Percentiles rank a stretch among this genome's conserved stretches.
phyloP scores from a whole-genome alignment of 805 yeast species.

The Metschnikowia similis region DNA sequence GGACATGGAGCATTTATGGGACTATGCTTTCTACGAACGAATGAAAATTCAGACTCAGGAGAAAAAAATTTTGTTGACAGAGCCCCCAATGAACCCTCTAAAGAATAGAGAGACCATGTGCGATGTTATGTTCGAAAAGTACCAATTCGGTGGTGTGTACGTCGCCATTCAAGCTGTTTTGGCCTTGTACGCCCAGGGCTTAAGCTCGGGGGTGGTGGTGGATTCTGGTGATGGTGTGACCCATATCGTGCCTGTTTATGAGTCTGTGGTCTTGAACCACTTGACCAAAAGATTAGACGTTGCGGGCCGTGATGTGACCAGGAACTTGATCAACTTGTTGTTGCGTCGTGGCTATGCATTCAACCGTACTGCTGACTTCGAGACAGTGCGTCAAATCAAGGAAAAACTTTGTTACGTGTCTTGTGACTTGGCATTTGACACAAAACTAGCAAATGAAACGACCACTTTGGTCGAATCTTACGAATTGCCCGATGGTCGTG shows the following conservation, averaged over 20 bases:
- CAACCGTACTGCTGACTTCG: constrained; percentile 97
- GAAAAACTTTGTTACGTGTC: constrained; percentile 95
- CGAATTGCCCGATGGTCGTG: constrained; percentile 95
- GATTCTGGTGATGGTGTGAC: constrained; percentile 99
- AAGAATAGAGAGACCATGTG: constrained; percentile 89
- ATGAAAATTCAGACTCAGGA: constrained; percentile 75
- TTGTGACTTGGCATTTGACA: constrained; percentile 87
- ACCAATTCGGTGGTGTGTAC: constrained; percentile 86
- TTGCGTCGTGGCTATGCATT: constrained; percentile 97
- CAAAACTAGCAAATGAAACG: constrained; percentile 87
- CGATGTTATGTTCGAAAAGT: constrained; percentile 87
- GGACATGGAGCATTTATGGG: constrained; percentile 98
- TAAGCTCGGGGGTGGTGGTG: constrained; percentile 95
- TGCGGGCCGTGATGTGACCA: constrained; percentile 98
- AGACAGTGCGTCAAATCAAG: constrained; percentile 95
- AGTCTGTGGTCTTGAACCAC: constrained; percentile 93
- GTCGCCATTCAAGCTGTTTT: constrained; percentile 98
- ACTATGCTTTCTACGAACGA: constrained; percentile 89
- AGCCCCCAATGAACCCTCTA: constrained; percentile 97
- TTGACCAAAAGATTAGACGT: constrained; percentile 89
- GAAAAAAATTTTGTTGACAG: constrained; percentile 81
- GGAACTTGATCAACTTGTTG: constrained; percentile 84
- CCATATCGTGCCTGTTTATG: constrained; percentile 97
- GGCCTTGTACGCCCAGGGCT: constrained; percentile 95
- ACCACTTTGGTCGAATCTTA: constrained; percentile 87